These are phyloP conservation scores for Erythrophleum ivorense DNA, from an alignment of 331 rosid genomes.

Conservation along the genomic window DNA sequence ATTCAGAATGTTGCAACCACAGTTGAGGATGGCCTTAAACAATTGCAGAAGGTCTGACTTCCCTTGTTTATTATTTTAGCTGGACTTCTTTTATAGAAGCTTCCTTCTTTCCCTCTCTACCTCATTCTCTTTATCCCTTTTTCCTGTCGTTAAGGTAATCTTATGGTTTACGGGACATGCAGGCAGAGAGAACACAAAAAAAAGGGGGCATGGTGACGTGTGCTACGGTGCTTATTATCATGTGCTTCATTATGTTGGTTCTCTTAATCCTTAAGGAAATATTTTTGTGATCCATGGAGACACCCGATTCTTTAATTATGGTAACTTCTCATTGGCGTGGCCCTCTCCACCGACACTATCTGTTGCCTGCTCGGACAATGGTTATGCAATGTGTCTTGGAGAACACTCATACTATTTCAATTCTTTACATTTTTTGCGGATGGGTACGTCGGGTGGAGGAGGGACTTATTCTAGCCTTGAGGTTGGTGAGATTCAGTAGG, in stretches of 20 bases:
- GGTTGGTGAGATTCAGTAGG: conserved; percentile 39
- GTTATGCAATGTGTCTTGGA: conserved; percentile 33
- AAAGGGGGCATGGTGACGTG: conserved; percentile 98
- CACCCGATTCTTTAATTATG: conserved; percentile 37
- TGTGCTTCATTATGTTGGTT: conserved; percentile 92
- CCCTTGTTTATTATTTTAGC: conserved; percentile 29
- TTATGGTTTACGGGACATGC: conserved; percentile 48
- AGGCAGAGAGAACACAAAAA: conserved; percentile 98
- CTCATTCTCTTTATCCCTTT: conserved; percentile 5
- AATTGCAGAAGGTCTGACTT: conserved; percentile 80
- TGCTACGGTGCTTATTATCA: conserved; percentile 85
- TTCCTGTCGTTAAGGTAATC: neutral
- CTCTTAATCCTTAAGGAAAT: conserved; percentile 87
- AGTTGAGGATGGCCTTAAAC: conserved; percentile 96
- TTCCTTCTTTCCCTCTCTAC: conserved; percentile 23
- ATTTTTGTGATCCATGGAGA: conserved; percentile 59
- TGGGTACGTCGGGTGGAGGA: conserved; percentile 33
- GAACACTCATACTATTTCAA: conserved; percentile 38
- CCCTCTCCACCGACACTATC: conserved; percentile 43
- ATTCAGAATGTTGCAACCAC: conserved; percentile 94
- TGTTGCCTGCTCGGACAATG: conserved; percentile 36
- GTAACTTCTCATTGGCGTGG: conserved; percentile 42
- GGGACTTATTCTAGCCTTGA: conserved; percentile 32
- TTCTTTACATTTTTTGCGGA: conserved; percentile 37
- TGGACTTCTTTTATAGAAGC: conserved; percentile 1